Conservation (phyloP, 768 basidiomycete genomes). For the Zangia roseola region DNA sequence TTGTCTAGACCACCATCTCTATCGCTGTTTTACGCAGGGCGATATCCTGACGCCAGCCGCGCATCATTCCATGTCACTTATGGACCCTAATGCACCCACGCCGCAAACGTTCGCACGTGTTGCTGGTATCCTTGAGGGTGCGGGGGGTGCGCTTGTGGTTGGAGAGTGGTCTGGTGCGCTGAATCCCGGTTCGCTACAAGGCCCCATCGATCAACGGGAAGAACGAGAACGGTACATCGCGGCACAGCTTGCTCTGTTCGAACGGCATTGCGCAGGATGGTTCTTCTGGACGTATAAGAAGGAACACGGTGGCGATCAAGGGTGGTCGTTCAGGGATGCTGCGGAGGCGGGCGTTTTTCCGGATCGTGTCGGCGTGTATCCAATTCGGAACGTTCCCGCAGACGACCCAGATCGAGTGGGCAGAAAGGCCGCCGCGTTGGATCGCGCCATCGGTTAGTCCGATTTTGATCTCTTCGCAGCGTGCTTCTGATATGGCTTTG, state of each 20-base stretch:
- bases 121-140: constrained; percentile 32
- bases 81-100: constrained; percentile 38
- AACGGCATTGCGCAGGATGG: constrained; percentile 64
- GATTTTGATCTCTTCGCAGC: constrained; percentile 13
- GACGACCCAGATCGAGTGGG: constrained; percentile 18
- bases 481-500: constrained; percentile 10
- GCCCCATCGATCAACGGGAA: constrained; percentile 40
- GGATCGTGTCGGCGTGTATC: constrained; percentile 42
- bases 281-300: constrained; percentile 90
- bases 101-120: constrained; percentile 43
- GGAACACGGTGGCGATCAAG: constrained; percentile 58
- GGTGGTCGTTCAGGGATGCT: constrained; percentile 74
- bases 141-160: constrained; percentile 57
- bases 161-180: constrained; percentile 82
- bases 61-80: constrained; percentile 51
- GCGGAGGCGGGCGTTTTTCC: constrained; percentile 64
- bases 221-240: constrained; percentile 50
- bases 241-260: constrained; percentile 67
- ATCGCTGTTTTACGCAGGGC: constrained; percentile 69
- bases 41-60: constrained; percentile 55
- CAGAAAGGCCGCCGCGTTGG: constrained; percentile 31
- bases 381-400: constrained; percentile 18
- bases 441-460: constrained; percentile 34
- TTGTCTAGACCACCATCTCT: constrained; percentile 80
- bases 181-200: constrained; percentile 59